phyloP scores from a whole-genome alignment of 2,329 filamentous ascomycete genomes.

The Aspergillus pseudoterreus region DNA sequence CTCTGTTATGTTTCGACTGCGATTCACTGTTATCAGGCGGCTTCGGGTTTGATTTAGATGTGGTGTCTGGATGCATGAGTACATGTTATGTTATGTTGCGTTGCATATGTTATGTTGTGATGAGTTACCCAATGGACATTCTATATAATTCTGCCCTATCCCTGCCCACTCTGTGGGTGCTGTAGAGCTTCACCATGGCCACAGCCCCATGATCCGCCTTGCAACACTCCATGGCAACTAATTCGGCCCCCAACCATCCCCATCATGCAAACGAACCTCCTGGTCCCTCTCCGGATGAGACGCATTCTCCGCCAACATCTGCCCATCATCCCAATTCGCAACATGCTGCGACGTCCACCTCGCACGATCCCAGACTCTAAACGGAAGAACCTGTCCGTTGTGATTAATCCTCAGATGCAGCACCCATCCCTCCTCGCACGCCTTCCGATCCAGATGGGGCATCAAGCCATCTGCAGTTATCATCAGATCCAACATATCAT shows the following conservation, averaged over 20 bases:
- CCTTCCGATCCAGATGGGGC: constrained; percentile 11
- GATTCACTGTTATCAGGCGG: too few species aligned
- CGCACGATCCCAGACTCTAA: constrained; percentile 11
- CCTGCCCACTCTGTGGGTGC: too few species aligned
- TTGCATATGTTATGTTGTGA: too few species aligned
- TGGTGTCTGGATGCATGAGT: not conserved
- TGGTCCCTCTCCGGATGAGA: constrained; percentile 6
- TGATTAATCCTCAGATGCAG: constrained; percentile 15
- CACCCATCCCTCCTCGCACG: constrained; percentile 17
- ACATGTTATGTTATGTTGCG: not conserved
- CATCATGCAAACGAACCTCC: constrained; percentile 7
- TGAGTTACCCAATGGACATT: too few species aligned
- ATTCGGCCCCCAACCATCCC: constrained; percentile 10
- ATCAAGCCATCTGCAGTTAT: too few species aligned
- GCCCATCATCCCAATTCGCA: constrained; percentile 8
- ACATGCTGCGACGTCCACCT: not conserved
- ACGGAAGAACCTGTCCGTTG: constrained; percentile 13
- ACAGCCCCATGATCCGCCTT: too few species aligned
- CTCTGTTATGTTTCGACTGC: too few species aligned
- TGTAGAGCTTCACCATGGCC: too few species aligned
- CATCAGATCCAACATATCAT: too few species aligned
- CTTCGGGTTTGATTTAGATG: too few species aligned
- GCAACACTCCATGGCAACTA: not conserved
- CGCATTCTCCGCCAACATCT: constrained; percentile 13
- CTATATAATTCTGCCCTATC: too few species aligned